Evolutionary conservation across 2,329 filamentous ascomycete genomes (phyloP), one percentile per base, ranked within the genome.

Genomic region (Claviceps sp.): DNA sequence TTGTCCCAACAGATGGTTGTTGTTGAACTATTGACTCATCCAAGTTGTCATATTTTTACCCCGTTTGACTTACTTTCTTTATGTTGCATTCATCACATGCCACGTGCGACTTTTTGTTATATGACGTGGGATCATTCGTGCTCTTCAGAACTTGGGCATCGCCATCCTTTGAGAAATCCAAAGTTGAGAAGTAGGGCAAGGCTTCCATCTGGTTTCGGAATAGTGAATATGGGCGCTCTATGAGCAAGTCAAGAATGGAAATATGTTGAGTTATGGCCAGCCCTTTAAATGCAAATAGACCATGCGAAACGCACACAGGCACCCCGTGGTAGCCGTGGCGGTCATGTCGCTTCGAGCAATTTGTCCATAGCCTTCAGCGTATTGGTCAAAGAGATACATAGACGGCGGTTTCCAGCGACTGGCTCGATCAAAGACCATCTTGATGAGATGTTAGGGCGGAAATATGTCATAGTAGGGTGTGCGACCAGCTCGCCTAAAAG

Each of bases 71-170:
- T 57, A 68, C 67, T 61, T 69, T 69, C 51, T 69, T 69, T 56
- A 66, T 64, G 46, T 69, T 66, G 49, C 67, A 69, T 29, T 65
- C 59, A 46, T 67, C 63, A 56, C 67, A 69, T 2, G 67, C 67
- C 53, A 68, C 66, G 54, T 69, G 67, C 48, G 62, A 62, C 54
- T 64, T 69, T 9, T 66, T 67, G 66, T 66, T 26, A 65, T 65
- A 54, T 66, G 23, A 37, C 34, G n/a, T 58, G 49, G 66, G 67
- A 50, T 69, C 66, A 50, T 64, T 66, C 36, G 64, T 63, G 17
- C 60, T 61, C 40, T 67, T 62, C 48, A 69, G 56, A 53, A 69
- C 61, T 56, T 68, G 60, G 45, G 64, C 59, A 38, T 64, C 68
- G 56, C 68, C 66, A 16, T 20, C 17, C 34, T 42, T 20, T 1